Percentiles rank a stretch among this genome's conserved stretches.
Conservation (phyloP, 2,329 filamentous ascomycete genomes). For the Pezicula carpinea region DNA sequence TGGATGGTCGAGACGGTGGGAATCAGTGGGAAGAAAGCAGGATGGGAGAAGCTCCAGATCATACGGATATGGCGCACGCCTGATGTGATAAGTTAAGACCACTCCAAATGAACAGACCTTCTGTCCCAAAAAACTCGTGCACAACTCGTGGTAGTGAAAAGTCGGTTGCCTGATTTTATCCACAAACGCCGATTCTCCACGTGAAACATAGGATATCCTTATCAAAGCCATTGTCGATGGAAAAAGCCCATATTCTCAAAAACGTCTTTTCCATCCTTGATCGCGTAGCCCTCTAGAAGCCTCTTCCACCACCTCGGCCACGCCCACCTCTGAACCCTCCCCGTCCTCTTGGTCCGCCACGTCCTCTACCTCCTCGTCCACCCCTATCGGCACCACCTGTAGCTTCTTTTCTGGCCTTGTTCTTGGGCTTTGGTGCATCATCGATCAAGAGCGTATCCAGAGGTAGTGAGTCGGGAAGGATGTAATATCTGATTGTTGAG, state of each 20-base stretch:
- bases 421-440: conserved; percentile 97
- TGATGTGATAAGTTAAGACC: background rate
- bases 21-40: conserved; percentile 78
- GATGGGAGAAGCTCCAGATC: conserved; percentile 92
- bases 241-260: background rate
- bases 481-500: conserved; percentile 93
- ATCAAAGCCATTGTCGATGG: background rate
- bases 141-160: conserved; percentile 6
- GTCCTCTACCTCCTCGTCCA: conserved; percentile 39
- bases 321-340: conserved; percentile 45
- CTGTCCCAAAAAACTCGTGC: background rate
- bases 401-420: conserved; percentile 94
- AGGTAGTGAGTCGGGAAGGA: conserved; percentile 91
- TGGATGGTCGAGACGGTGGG: conserved; percentile 80
- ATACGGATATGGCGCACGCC: conserved; percentile 69
- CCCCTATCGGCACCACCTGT: conserved; percentile 53
- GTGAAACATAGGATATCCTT: background rate
- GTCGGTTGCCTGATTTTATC: conserved; percentile 16
- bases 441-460: conserved; percentile 94
- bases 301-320: conserved; percentile 42
- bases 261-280: background rate
- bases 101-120: background rate
- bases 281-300: conserved; percentile 24
- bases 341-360: conserved; percentile 39
- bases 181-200: conserved; percentile 16